phyloP scores from a whole-genome alignment of 2,329 filamentous ascomycete species.

The Cladobotryum protrusum region DNA sequence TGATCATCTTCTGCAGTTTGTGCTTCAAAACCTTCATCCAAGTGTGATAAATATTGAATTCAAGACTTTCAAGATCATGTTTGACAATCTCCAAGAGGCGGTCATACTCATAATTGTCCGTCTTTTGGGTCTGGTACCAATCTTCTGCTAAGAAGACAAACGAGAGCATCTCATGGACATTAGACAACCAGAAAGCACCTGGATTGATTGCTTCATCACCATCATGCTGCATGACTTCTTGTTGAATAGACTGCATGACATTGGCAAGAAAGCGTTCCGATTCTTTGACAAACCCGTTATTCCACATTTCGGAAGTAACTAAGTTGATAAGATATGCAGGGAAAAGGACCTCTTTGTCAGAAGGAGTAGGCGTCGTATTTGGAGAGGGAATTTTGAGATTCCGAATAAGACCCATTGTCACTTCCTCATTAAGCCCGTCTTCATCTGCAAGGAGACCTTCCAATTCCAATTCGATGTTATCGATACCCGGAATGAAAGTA shows the following conservation, averaged over 20 bases:
- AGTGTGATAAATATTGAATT: slow-evolving; percentile 99
- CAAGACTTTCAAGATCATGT: slow-evolving; percentile 93
- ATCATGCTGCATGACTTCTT: slow-evolving; percentile 98
- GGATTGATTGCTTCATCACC: slow-evolving; percentile 96
- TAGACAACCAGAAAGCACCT: slow-evolving; percentile 97
- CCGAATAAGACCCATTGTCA: slow-evolving; percentile 90
- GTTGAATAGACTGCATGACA: slow-evolving; percentile 99
- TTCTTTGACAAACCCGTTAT: slow-evolving; percentile 99
- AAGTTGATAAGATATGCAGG: slow-evolving; percentile 98
- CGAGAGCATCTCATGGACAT: slow-evolving; percentile 98
- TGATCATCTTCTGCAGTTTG: slow-evolving; percentile 99
- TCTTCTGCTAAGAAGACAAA: slow-evolving; percentile 99
- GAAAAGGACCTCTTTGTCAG: slow-evolving; percentile 98
- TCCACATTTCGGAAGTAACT: slow-evolving; percentile 99
- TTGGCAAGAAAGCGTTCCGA: slow-evolving; percentile 98
- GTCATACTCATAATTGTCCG: slow-evolving; percentile 98
- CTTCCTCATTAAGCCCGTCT: slow-evolving; percentile 92
- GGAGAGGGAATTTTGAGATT: slow-evolving; percentile 95
- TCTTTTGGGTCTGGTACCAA: slow-evolving; percentile 99
- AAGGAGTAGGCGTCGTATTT: slow-evolving; percentile 78
- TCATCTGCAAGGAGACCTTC: slow-evolving; percentile 92
- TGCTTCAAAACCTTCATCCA: slow-evolving; percentile 99
- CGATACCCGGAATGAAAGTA: slow-evolving; percentile 71
- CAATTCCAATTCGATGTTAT: slow-evolving; percentile 91
- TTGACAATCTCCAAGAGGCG: slow-evolving; percentile 97